A percentile compares a stretch with the other conserved stretches of the same genome.
These are phyloP conservation scores for Suhomyces prunicola DNA, from an alignment of 805 yeast genomes.

Conservation along the genomic window DNA sequence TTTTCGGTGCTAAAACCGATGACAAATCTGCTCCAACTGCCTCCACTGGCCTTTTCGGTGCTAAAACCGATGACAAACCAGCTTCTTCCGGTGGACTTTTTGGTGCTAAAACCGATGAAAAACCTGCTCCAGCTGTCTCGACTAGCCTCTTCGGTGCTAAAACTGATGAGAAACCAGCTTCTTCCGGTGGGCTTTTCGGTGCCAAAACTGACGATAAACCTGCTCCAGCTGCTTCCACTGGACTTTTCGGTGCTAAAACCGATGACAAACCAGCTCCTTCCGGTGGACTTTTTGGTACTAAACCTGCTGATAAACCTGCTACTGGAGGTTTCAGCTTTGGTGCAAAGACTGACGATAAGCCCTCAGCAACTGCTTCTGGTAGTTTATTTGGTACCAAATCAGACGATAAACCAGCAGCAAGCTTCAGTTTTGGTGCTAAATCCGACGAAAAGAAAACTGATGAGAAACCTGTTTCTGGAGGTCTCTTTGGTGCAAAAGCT, in stretches of 20 bases:
- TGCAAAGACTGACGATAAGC: slow-evolving; percentile 3
- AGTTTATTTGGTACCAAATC: slow-evolving; percentile 14
- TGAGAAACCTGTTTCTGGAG: slow-evolving; percentile 7
- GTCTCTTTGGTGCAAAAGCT: slow-evolving; percentile 4
- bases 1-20: slow-evolving; percentile 20
- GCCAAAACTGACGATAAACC: slow-evolving; percentile 20
- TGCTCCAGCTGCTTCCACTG: slow-evolving; percentile 6
- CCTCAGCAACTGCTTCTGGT: slow-evolving; percentile 4
- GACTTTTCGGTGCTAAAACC: slow-evolving; percentile 22
- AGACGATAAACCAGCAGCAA: background rate
- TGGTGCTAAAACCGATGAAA: slow-evolving; percentile 7
- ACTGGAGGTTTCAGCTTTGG: slow-evolving; percentile 6
- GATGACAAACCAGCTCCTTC: slow-evolving; percentile 1
- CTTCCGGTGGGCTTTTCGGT: slow-evolving; percentile 18
- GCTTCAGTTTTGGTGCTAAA: slow-evolving; percentile 3
- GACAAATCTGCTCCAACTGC: slow-evolving; percentile 1
- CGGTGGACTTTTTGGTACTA: slow-evolving; percentile 21
- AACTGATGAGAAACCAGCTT: slow-evolving; percentile 16
- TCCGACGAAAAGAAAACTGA: slow-evolving; percentile 4
- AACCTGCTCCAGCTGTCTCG: no score
- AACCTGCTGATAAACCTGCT: slow-evolving; percentile 9
- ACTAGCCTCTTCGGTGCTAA: slow-evolving; percentile 8
- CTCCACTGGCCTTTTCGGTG: slow-evolving; percentile 18
- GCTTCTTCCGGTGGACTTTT: slow-evolving; percentile 4
- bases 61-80: slow-evolving; percentile 11